Evolutionary conservation across 768 basidiomycete species (phyloP).

Genomic region (Leucocoprinus leucothites): DNA sequence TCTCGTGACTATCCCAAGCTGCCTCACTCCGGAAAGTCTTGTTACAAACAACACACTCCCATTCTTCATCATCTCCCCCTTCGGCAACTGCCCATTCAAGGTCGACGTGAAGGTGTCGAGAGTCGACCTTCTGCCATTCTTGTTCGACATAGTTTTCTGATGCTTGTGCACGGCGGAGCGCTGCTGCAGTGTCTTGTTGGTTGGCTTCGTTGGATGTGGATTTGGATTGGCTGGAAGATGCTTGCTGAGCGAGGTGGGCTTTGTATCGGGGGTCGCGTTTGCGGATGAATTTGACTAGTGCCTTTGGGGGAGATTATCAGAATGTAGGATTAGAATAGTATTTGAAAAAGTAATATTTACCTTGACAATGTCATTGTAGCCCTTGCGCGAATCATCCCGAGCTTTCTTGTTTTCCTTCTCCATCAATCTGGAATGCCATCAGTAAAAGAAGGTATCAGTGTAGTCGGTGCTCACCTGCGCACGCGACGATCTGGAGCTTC

Average conservation of each 20-base stretch:
- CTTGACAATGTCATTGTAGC: constrained; percentile 90
- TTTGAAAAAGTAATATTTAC: constrained; percentile 33
- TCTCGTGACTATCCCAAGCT: constrained; percentile 94
- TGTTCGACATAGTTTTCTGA: constrained; percentile 69
- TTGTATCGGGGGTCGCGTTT: constrained; percentile 92
- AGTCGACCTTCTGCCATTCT: constrained; percentile 79
- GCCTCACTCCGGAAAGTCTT: constrained; percentile 90
- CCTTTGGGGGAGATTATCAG: constrained; percentile 35
- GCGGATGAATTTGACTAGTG: constrained; percentile 69
- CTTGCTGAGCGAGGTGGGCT: constrained; percentile 51
- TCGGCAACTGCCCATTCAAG: constrained; percentile 75
- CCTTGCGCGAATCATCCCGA: constrained; percentile 80
- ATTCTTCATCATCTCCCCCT: constrained; percentile 71
- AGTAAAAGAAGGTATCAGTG: not conserved
- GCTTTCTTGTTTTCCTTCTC: constrained; percentile 95
- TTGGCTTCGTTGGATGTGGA: constrained; percentile 25
- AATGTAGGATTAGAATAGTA: not conserved
- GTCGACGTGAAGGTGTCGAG: constrained; percentile 46
- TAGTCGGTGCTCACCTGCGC: constrained; percentile 50
- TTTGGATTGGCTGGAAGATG: constrained; percentile 23
- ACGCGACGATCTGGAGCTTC: constrained; percentile 87
- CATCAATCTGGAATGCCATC: constrained; percentile 58
- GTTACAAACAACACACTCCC: constrained; percentile 94
- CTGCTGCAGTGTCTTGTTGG: constrained; percentile 24
- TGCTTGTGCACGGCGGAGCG: constrained; percentile 24